Evolutionary conservation across 2,329 filamentous ascomycete species (phyloP), one percentile per base, ranked within the genome.

Genomic region (Botrytis fabae): DNA sequence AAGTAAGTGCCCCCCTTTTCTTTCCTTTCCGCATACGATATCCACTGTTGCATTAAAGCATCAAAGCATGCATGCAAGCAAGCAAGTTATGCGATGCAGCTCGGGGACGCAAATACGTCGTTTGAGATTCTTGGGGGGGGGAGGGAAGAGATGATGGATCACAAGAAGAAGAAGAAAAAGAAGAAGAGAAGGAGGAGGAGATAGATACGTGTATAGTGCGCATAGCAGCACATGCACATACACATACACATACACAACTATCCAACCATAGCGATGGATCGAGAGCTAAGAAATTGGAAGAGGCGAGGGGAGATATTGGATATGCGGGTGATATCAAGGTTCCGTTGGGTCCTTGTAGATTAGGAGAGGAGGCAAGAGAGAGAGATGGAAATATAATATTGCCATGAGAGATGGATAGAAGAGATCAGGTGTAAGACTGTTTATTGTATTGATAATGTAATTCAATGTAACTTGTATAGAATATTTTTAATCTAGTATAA

Each of bases 21-120:
- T 1, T 79, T 87, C 68, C 83, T 83, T 0, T 7, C 46, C 4
- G 28, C 32, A 18, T 28, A 68, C 22, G 7, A 51, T 14, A 68
- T 68, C 25, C 64, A 32, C 32, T 32, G 4, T 32, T 32, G 32
- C 32, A 32, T 32, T 4, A 32, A 32, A 32, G 32, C 32, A 32
- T 3, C 32, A 32, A 32, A 32, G n/a, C n/a, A n/a, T n/a, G n/a
- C n/a, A n/a, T n/a, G 32, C 32, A 32, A 32, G 32, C 32, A 32
- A 32, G 32, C 84, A 87, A 76, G 85, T 88, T 2, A 81, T 87
- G 10, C 82, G 84, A 32, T 32, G 32, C 2, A 2, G 38, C 79
- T 88, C 0, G 85, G 84, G 32, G 86, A 86, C 10, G 85, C 85
- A 40, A 85, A 88, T 73, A 85, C 84, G 0, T 82, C 82, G 0